These are phyloP conservation scores for Mycena amicta DNA, from an alignment of 768 basidiomycete genomes.

Conservation along the genomic window DNA sequence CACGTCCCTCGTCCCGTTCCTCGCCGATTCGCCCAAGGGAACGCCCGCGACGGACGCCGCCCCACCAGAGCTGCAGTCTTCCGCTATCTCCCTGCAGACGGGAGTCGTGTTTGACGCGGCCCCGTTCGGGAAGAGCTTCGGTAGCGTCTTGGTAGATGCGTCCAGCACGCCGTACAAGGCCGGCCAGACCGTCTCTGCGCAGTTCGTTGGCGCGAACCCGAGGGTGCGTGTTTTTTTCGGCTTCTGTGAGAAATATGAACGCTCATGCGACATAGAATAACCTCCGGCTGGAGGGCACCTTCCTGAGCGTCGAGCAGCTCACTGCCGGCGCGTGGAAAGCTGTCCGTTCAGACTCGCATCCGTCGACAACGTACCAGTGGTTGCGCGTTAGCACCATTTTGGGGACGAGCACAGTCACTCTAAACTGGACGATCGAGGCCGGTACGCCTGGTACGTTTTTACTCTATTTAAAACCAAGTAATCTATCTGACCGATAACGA, in stretches of 20 bases:
- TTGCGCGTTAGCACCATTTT: slow-evolving; percentile 56
- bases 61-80: slow-evolving; percentile 62
- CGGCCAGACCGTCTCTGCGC: slow-evolving; percentile 60
- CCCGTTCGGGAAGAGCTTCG: slow-evolving; percentile 61
- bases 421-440: slow-evolving; percentile 70
- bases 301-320: slow-evolving; percentile 65
- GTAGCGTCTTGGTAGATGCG: slow-evolving; percentile 61
- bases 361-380: slow-evolving; percentile 74
- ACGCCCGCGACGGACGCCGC: slow-evolving; percentile 61
- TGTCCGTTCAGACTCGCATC: slow-evolving; percentile 78
- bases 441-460: slow-evolving; percentile 64
- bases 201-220: slow-evolving; percentile 79
- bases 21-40: slow-evolving; percentile 51
- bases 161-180: slow-evolving; percentile 48
- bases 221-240: slow-evolving; percentile 28
- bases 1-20: slow-evolving; percentile 62
- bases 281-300: slow-evolving; percentile 71
- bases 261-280: slow-evolving; percentile 52
- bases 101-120: slow-evolving; percentile 63
- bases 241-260: background rate
- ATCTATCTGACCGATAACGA: too few species aligned
- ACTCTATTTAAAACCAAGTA: too few species aligned
- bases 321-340: slow-evolving; percentile 53
- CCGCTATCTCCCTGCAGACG: slow-evolving; percentile 70
- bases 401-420: slow-evolving; percentile 64